Evolutionary conservation across 2,329 filamentous ascomycete genomes (phyloP).

Genomic region (Raffaelea ambrosiae): DNA sequence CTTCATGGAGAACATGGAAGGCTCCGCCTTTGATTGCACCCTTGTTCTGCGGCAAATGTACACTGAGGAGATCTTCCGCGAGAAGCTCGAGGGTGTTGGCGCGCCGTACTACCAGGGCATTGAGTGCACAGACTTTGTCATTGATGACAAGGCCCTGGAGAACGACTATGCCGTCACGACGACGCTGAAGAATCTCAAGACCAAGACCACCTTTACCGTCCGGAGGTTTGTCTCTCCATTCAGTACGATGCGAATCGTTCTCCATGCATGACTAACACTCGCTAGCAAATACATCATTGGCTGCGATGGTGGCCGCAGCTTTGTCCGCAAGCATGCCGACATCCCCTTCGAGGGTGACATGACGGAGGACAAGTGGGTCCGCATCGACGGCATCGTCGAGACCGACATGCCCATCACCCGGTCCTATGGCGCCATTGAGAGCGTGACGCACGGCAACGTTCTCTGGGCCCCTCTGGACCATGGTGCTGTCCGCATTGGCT

Average conservation of each 20-base stretch:
- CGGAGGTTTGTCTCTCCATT: slow-evolving; percentile 36
- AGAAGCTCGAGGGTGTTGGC: slow-evolving; percentile 26
- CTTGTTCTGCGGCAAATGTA: slow-evolving; percentile 48
- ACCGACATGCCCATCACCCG: slow-evolving; percentile 39
- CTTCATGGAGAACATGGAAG: slow-evolving; percentile 44
- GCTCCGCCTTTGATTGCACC: slow-evolving; percentile 41
- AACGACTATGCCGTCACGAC: slow-evolving; percentile 87
- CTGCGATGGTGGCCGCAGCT: slow-evolving; percentile 40
- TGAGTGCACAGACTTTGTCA: slow-evolving; percentile 26
- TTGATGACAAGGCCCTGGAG: slow-evolving; percentile 63
- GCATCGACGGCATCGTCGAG: slow-evolving; percentile 40
- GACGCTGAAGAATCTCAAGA: slow-evolving; percentile 71
- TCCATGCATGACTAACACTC: background rate
- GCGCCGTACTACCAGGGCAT: slow-evolving; percentile 25
- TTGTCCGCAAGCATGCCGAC: slow-evolving; percentile 34
- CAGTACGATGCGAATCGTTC: too few relatives aligned
- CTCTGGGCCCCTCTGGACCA: slow-evolving; percentile 46
- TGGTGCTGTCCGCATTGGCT: slow-evolving; percentile 44
- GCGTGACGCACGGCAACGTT: slow-evolving; percentile 43
- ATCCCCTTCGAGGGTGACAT: slow-evolving; percentile 41
- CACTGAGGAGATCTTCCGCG: slow-evolving; percentile 42
- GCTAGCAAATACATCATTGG: slow-evolving; percentile 39
- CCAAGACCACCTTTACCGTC: slow-evolving; percentile 57
- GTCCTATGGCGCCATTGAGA: slow-evolving; percentile 37
- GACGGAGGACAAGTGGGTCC: slow-evolving; percentile 43